Conservation (phyloP, 148 eudicot species). For the Diospyros lotus region DNA sequence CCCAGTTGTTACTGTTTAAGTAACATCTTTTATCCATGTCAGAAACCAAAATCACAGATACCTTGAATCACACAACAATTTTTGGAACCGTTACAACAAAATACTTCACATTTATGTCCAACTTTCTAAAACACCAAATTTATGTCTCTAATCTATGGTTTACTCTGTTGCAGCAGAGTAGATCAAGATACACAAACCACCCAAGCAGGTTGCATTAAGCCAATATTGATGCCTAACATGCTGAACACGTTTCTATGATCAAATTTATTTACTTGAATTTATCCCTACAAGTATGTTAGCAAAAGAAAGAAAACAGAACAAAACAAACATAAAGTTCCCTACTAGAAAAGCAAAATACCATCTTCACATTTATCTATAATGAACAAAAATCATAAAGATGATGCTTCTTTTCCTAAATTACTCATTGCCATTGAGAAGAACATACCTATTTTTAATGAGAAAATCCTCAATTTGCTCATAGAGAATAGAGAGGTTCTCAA, state of each 20-base stretch:
- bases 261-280: background rate
- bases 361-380: background rate
- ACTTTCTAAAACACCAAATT: background rate
- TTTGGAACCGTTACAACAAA: background rate
- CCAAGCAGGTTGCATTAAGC: background rate
- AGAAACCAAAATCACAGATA: background rate
- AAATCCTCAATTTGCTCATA: constrained; percentile 86
- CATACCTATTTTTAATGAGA: constrained; percentile 74
- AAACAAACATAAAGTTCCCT: background rate
- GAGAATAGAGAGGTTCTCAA: constrained; percentile 80
- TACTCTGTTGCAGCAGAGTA: background rate
- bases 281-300: background rate
- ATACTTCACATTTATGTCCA: background rate
- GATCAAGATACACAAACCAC: background rate
- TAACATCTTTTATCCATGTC: background rate
- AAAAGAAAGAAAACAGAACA: background rate
- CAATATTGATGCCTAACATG: background rate
- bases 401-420: background rate
- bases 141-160: background rate
- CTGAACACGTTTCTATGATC: background rate
- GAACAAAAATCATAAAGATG: background rate
- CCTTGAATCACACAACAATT: background rate
- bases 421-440: constrained; percentile 1
- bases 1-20: background rate
- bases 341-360: background rate